These are phyloP conservation scores for Paraphaeosphaeria sporulosa DNA, from an alignment of 2,329 filamentous ascomycete genomes.

Conservation along the genomic window DNA sequence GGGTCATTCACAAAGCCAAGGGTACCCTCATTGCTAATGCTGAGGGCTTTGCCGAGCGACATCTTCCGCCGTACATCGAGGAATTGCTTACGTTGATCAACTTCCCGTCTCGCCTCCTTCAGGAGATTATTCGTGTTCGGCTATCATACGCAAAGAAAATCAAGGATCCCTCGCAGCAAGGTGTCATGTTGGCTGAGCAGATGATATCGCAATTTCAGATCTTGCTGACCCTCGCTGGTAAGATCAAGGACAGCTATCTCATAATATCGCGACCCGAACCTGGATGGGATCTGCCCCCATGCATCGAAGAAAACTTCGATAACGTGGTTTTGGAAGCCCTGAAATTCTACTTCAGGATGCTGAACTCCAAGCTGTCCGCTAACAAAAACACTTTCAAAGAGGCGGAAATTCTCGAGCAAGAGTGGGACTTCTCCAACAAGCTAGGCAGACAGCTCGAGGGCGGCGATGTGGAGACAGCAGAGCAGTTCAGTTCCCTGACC, in stretches of 20 bases:
- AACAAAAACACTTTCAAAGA: conserved; percentile 99
- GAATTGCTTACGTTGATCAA: conserved; percentile 96
- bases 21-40: conserved; percentile 87
- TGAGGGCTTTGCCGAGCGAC: conserved; percentile 82
- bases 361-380: conserved; percentile 96
- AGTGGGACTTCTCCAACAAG: conserved; percentile 97
- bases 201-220: conserved; percentile 98
- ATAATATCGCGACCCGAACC: conserved; percentile 84
- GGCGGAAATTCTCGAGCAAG: conserved; percentile 93
- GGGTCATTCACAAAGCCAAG: conserved; percentile 93
- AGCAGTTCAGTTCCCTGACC: conserved; percentile 93
- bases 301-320: conserved; percentile 96
- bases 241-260: conserved; percentile 89
- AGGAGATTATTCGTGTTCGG: conserved; percentile 93
- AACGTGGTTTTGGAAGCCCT: conserved; percentile 88
- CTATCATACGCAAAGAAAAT: conserved; percentile 92
- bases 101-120: conserved; percentile 92
- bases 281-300: conserved; percentile 94
- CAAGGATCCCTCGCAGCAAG: conserved; percentile 92
- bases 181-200: conserved; percentile 92
- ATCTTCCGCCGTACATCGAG: conserved; percentile 95
- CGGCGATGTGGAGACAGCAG: conserved; percentile 94
- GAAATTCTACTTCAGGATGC: conserved; percentile 98
- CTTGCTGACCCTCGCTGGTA: conserved; percentile 86
- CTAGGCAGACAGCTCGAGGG: conserved; percentile 90